Conservation (phyloP, 164 flowering plant species). For the Vitis cinerea region DNA sequence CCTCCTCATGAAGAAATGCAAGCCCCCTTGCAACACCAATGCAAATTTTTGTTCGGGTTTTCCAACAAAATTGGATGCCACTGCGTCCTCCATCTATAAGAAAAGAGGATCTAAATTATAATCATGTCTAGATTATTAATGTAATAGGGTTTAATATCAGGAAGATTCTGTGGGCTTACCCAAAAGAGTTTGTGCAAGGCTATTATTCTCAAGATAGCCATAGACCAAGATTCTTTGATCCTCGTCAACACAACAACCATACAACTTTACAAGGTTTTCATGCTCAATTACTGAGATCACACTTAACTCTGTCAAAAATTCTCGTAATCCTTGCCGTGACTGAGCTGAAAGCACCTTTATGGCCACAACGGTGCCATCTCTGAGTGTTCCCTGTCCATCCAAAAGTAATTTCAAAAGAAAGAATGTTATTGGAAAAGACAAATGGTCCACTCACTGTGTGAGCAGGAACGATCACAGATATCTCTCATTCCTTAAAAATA, state of each 20-base stretch:
- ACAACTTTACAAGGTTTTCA: slow-evolving; percentile 57
- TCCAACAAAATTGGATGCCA: slow-evolving; percentile 37
- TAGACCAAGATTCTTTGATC: slow-evolving; percentile 59
- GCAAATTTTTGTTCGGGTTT: slow-evolving; percentile 32
- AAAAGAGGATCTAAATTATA: neutral
- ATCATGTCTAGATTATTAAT: no score
- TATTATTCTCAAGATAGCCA: slow-evolving; percentile 65
- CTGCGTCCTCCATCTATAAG: slow-evolving; percentile 24
- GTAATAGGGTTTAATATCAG: neutral
- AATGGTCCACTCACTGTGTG: neutral
- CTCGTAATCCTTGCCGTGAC: slow-evolving; percentile 53
- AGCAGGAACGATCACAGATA: neutral
- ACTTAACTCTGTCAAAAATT: slow-evolving; percentile 57
- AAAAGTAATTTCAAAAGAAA: neutral
- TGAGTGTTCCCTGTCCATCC: slow-evolving; percentile 42
- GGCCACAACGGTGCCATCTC: slow-evolving; percentile 49
- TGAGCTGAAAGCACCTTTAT: slow-evolving; percentile 58
- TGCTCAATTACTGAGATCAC: slow-evolving; percentile 50
- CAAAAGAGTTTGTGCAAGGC: slow-evolving; percentile 66
- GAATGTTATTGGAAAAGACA: neutral
- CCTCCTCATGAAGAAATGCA: slow-evolving; percentile 50
- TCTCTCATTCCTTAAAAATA: neutral
- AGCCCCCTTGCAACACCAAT: slow-evolving; percentile 51
- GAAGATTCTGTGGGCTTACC: slow-evolving; percentile 30
- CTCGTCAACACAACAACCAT: slow-evolving; percentile 66